Evolutionary conservation across 169 alveolate species (phyloP), one percentile per base, ranked within the genome.

Genomic region (Eimeria acervulina): DNA sequence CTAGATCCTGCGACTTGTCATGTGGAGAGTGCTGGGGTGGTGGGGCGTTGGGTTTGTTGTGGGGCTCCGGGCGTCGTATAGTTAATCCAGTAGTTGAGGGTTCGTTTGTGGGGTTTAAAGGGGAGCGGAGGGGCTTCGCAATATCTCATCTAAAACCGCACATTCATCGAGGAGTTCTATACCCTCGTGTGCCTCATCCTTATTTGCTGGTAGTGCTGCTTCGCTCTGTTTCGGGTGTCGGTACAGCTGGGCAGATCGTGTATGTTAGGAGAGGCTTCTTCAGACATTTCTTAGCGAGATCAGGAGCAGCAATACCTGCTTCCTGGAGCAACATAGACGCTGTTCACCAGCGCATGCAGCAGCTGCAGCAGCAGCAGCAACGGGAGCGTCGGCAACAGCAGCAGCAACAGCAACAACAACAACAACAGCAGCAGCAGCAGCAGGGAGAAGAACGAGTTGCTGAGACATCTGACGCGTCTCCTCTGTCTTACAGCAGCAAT

Each of bases 311-410:
- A 12, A 47, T 90, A 5, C 87, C 78, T 10, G 95, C 95, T 13
- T 40, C 74, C n/a, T 90, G 95, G 95, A 87, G 68, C 26, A 90
- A 90, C 55, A 70, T 90, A 17, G 95, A 90, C 38, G 8, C 6
- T 28, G 85, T 74, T 7, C 55, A 47, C 12, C 55, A 47, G 12
- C 12, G 12, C 55, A 7, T 47, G 55, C 55, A 7, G 55, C 55
- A 47, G 55, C 55, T 7, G 55, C 55, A 47, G 55, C 55, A 47
- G n/a, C 85, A 74, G n/a, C 28, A 40, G n/a, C 85, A 40, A 28
- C 38, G 8, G 85, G 28, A 28, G 7, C 47, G 7, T 4, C 85
- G 8, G 21, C 85, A 33, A 42, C 85, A 40, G 52, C 38, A 40
- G 85, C 40, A 74, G 17, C 47, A 19, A 42, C 85, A 74, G 47